Evolutionary conservation across 2,329 filamentous ascomycete species (phyloP).

Genomic region (Aspergillus ibericus): DNA sequence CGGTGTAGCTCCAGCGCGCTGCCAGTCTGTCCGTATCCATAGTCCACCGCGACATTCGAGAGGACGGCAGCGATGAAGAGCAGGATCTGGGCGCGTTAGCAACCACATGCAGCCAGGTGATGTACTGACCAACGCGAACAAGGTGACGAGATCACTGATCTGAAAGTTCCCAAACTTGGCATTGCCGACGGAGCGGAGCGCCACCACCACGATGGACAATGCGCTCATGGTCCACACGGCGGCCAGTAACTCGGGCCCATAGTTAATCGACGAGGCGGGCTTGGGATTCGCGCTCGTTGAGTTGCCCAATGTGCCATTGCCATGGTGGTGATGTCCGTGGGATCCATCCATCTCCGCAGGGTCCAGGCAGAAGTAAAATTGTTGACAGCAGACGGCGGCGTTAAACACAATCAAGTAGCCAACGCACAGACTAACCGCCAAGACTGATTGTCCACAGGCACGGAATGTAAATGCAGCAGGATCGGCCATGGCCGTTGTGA

Average conservation of each 20-base stretch:
- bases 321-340: not conserved
- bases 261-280: not conserved
- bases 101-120: not conserved
- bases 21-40: not conserved
- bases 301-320: not conserved
- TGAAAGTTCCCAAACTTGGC: not conserved
- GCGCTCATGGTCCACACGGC: conserved; percentile 1
- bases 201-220: not conserved
- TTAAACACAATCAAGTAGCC: no score
- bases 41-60: not conserved
- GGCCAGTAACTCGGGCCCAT: not conserved
- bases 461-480: not conserved
- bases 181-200: not conserved
- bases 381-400: no score
- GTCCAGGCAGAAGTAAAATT: not conserved
- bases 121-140: not conserved
- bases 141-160: not conserved
- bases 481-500: not conserved
- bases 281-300: not conserved
- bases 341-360: not conserved
- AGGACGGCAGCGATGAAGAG: not conserved
- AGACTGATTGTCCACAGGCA: not conserved
- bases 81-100: not conserved
- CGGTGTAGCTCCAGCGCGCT: not conserved
- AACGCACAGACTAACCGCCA: not conserved